Evolutionary conservation across 2,329 filamentous ascomycete species (phyloP).

Genomic region (Colletotrichum sublineola): DNA sequence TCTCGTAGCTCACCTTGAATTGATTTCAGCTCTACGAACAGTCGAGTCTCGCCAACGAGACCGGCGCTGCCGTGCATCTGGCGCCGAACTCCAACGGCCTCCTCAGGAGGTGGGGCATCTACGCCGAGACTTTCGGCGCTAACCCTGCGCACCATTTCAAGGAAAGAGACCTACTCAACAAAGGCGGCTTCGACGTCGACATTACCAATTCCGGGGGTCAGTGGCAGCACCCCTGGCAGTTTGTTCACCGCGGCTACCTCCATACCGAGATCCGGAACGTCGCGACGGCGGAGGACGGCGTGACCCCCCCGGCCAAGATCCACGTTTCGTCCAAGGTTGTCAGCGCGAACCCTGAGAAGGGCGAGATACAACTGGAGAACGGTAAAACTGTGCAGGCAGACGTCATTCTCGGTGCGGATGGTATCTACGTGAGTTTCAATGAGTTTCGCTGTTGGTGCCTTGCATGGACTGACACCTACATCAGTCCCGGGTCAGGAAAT

Average conservation of each 20-base stretch:
- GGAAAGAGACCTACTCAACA: slow-evolving; percentile 55
- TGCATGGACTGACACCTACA: not conserved
- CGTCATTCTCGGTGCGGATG: slow-evolving; percentile 67
- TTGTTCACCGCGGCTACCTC: slow-evolving; percentile 65
- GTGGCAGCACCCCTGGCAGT: slow-evolving; percentile 62
- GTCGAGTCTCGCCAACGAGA: slow-evolving; percentile 67
- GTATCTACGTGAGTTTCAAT: slow-evolving; percentile 57
- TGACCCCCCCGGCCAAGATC: slow-evolving; percentile 53
- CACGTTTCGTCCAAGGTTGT: slow-evolving; percentile 58
- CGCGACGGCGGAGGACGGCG: slow-evolving; percentile 54
- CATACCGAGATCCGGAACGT: slow-evolving; percentile 62
- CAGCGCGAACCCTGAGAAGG: slow-evolving; percentile 56
- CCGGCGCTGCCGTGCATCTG: slow-evolving; percentile 73
- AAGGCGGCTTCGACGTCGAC: slow-evolving; percentile 52
- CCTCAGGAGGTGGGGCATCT: slow-evolving; percentile 57
- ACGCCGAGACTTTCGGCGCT: slow-evolving; percentile 55
- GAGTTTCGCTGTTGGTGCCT: slow-evolving; percentile 47
- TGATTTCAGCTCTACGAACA: slow-evolving; percentile 64
- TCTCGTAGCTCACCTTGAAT: not conserved
- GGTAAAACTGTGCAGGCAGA: slow-evolving; percentile 61
- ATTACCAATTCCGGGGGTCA: slow-evolving; percentile 52
- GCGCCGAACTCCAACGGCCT: slow-evolving; percentile 73
- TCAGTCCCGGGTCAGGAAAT: slow-evolving; percentile 46
- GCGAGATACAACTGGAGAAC: slow-evolving; percentile 59
- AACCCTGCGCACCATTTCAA: slow-evolving; percentile 46